A percentile compares a stretch with the other conserved stretches of the same genome.
Evolutionary conservation across 1,284 basidiomycete species (phyloP).

Genomic region (Malassezia arunalokei): DNA sequence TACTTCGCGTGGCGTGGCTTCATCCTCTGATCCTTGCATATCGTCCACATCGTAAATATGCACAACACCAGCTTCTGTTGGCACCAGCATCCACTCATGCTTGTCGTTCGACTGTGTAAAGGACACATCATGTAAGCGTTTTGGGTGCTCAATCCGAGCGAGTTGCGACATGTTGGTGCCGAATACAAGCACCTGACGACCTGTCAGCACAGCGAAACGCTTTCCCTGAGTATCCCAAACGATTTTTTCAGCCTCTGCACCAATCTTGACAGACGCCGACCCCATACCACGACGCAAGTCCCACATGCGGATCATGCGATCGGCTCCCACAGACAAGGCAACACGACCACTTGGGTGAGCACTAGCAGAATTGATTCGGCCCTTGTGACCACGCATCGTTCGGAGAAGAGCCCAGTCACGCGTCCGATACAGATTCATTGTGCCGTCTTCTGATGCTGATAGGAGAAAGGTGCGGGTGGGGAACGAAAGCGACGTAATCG

Average conservation of each 20-base stretch:
- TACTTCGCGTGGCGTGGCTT: slow-evolving; percentile 21
- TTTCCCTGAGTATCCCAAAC: slow-evolving; percentile 28
- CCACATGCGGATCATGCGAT: slow-evolving; percentile 88
- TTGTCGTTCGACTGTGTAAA: slow-evolving; percentile 21
- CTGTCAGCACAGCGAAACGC: slow-evolving; percentile 31
- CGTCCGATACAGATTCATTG: slow-evolving; percentile 77
- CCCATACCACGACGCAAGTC: slow-evolving; percentile 90
- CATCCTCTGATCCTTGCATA: slow-evolving; percentile 14
- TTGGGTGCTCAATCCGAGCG: slow-evolving; percentile 26
- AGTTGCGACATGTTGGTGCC: slow-evolving; percentile 34
- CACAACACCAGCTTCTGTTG: slow-evolving; percentile 23
- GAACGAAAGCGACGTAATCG: slow-evolving; percentile 77
- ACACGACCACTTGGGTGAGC: slow-evolving; percentile 86
- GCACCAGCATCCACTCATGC: slow-evolving; percentile 31
- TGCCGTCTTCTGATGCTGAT: slow-evolving; percentile 64
- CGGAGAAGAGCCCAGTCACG: slow-evolving; percentile 86
- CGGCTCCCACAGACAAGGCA: slow-evolving; percentile 78
- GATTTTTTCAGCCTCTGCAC: slow-evolving; percentile 33
- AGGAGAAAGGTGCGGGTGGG: slow-evolving; percentile 77
- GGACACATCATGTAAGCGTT: slow-evolving; percentile 28
- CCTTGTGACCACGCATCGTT: slow-evolving; percentile 80
- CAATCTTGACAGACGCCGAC: slow-evolving; percentile 64
- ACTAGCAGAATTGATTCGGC: slow-evolving; percentile 73
- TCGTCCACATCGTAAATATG: slow-evolving; percentile 29
- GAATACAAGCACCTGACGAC: slow-evolving; percentile 30